These are phyloP conservation scores for Grosmannia penicillata DNA, from an alignment of 2,329 filamentous ascomycete genomes.

Conservation along the genomic window DNA sequence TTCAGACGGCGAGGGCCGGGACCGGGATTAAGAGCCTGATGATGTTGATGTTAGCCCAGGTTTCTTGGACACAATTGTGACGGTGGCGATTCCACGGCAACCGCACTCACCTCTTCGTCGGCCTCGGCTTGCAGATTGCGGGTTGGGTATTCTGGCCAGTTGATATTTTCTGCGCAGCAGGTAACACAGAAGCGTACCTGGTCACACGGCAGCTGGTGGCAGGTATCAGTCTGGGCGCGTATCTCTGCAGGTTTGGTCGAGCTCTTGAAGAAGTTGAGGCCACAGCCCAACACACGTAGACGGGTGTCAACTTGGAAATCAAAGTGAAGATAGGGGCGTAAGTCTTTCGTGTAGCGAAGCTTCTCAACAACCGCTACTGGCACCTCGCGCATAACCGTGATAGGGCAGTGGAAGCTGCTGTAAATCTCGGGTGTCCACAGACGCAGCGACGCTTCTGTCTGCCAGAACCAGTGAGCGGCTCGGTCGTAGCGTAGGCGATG, in stretches of 20 bases:
- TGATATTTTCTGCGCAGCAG: slow-evolving; percentile 11
- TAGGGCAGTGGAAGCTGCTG: slow-evolving; percentile 10
- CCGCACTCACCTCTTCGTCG: slow-evolving; percentile 4
- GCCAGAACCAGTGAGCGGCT: slow-evolving; percentile 13
- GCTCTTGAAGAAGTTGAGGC: slow-evolving; percentile 9
- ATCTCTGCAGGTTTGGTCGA: slow-evolving; percentile 11
- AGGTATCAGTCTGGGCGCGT: slow-evolving; percentile 11
- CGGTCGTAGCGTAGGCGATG: slow-evolving; percentile 11
- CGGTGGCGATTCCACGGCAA: no score
- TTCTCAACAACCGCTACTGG: slow-evolving; percentile 9
- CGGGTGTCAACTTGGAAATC: slow-evolving; percentile 13
- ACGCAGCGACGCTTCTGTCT: slow-evolving; percentile 13
- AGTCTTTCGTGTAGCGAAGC: slow-evolving; percentile 4
- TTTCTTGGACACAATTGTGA: no score
- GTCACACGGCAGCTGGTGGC: slow-evolving; percentile 10
- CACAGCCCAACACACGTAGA: slow-evolving; percentile 12
- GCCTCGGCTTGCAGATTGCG: slow-evolving; percentile 13
- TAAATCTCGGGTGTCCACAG: slow-evolving; percentile 16
- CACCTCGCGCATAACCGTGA: slow-evolving; percentile 13
- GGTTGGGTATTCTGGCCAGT: slow-evolving; percentile 13
- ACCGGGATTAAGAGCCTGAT: not conserved
- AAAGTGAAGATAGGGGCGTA: slow-evolving; percentile 12
- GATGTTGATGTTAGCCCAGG: not conserved
- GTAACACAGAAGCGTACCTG: slow-evolving; percentile 10
- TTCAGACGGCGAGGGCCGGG: not conserved